Evolutionary conservation across 1,284 basidiomycete species (phyloP).

Genomic region (Vanrija humicola): DNA sequence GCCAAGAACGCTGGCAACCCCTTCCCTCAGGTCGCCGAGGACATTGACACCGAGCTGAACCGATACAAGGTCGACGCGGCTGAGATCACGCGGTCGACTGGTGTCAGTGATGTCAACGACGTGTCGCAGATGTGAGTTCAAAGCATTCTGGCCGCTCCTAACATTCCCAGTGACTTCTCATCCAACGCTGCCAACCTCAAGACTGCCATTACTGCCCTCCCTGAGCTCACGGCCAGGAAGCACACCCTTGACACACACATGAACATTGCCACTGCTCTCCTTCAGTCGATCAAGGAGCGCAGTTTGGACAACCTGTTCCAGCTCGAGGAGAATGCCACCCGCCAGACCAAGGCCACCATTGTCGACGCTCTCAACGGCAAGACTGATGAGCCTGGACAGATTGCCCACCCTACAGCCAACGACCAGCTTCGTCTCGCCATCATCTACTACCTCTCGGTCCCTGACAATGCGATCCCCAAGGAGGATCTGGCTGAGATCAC

Average conservation of each 20-base stretch:
- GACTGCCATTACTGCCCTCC: conserved; percentile 96
- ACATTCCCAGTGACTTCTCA: conserved; percentile 68
- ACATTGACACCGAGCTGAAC: conserved; percentile 89
- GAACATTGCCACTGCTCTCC: conserved; percentile 95
- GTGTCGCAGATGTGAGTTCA: conserved; percentile 77
- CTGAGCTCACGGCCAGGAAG: conserved; percentile 93
- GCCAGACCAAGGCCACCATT: conserved; percentile 76
- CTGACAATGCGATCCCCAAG: conserved; percentile 72
- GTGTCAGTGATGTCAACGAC: conserved; percentile 92
- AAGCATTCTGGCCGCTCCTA: conserved; percentile 4
- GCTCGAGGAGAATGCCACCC: conserved; percentile 83
- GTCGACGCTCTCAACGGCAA: conserved; percentile 65
- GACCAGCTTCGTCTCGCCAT: conserved; percentile 93
- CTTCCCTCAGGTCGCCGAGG: conserved; percentile 97
- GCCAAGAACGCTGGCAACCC: conserved; percentile 91
- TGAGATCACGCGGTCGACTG: conserved; percentile 93
- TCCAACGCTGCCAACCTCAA: conserved; percentile 94
- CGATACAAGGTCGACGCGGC: conserved; percentile 95
- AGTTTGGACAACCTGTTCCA: conserved; percentile 96
- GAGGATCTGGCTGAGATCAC: conserved; percentile 86
- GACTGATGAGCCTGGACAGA: conserved; percentile 57
- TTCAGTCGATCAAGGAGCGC: conserved; percentile 93
- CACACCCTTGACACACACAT: conserved; percentile 96
- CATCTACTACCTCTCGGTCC: conserved; percentile 85
- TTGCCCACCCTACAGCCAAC: conserved; percentile 54